Evolutionary conservation across 352 stramenopile genomes (phyloP), one percentile per base, ranked within the genome.

Genomic region (Globisporangium paroecandrum): DNA sequence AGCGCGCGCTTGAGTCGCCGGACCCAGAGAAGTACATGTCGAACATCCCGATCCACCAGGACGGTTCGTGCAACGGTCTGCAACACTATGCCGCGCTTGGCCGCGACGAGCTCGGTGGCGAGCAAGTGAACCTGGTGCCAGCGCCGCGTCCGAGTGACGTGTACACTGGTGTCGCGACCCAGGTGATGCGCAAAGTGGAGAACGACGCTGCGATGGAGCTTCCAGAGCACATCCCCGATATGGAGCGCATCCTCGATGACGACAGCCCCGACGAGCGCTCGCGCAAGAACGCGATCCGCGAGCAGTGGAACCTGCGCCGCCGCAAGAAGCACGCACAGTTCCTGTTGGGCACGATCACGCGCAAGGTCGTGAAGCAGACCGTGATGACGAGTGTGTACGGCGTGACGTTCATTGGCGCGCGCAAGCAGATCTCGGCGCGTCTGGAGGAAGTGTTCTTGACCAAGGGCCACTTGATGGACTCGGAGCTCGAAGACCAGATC

Each of bases 371-470:
- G 34, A 99, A 99, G 83, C 94, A 99, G 78, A 99, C 98, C 51
- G 98, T 99, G 1, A 99, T 99, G 98, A 99, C 98, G 27, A 99
- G 94, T 66, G 98, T 99, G 34, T 99, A 99, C 71, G 98, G 98
- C 64, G 98, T 99, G 27, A 99, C 98, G 9, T 99, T 98, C 73
- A 98, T 99, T 66, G 98, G 98, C n/a, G 98, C 98, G 13, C 89
- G 96, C 20, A 94, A 98, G 71, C 98, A 99, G 89, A 99, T 99
- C 70, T 89, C 95, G 69, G 94, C 95, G 54, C 97, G 98, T 65
- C 89, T 99, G 53, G 85, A 98, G 75, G 95, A 99, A 66, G 84
- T 82, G 7, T 91, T 95, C 62, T 56, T 96, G 12, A 88, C 85
- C 2, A 89, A 95, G 65, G 85, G 43, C 18, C 81, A 18, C 76